A percentile compares a stretch with the other conserved stretches of the same genome.
These are phyloP conservation scores for Aspergillus ellipticus DNA, from an alignment of 495 filamentous ascomycete species.

Conservation along the genomic window DNA sequence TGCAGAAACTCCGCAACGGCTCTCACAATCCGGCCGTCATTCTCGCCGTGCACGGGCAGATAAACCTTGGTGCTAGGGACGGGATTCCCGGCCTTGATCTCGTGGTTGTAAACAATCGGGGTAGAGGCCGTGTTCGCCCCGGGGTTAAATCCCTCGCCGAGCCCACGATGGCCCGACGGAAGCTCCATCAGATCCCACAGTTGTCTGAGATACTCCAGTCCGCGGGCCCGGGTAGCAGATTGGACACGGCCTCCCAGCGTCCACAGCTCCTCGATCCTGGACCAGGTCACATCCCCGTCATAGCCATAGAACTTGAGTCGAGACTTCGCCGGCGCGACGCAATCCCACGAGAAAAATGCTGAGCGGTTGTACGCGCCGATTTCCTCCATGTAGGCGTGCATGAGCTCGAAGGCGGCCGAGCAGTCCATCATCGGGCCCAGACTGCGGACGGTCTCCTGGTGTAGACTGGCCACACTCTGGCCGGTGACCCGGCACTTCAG, in stretches of 20 bases:
- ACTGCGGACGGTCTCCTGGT: not conserved
- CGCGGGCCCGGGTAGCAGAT: not conserved
- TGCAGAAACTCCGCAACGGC: conserved; percentile 6
- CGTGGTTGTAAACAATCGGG: conserved; percentile 17
- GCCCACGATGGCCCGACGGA: not conserved
- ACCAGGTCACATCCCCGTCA: conserved; percentile 8
- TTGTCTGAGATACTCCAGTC: conserved; percentile 5
- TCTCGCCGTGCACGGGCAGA: conserved; percentile 15
- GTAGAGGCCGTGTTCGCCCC: not conserved
- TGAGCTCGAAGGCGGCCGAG: conserved; percentile 4
- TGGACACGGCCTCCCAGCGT: conserved; percentile 14
- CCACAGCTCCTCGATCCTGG: conserved; percentile 16
- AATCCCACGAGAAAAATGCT: conserved; percentile 17
- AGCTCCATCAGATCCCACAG: conserved; percentile 10
- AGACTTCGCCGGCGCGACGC: not conserved
- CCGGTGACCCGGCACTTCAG: conserved; percentile 1
- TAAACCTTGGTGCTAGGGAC: conserved; percentile 13
- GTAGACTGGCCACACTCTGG: not conserved
- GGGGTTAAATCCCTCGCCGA: not conserved
- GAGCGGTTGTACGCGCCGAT: conserved; percentile 4
- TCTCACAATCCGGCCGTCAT: not conserved
- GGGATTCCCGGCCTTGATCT: conserved; percentile 2
- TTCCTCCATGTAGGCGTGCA: conserved; percentile 9
- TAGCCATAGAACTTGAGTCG: conserved; percentile 19
- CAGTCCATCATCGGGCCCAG: not conserved